A percentile compares a stretch with the other conserved stretches of the same genome.
phyloP scores from a whole-genome alignment of 2,329 filamentous ascomycete genomes.

The Aspergillus sp. region DNA sequence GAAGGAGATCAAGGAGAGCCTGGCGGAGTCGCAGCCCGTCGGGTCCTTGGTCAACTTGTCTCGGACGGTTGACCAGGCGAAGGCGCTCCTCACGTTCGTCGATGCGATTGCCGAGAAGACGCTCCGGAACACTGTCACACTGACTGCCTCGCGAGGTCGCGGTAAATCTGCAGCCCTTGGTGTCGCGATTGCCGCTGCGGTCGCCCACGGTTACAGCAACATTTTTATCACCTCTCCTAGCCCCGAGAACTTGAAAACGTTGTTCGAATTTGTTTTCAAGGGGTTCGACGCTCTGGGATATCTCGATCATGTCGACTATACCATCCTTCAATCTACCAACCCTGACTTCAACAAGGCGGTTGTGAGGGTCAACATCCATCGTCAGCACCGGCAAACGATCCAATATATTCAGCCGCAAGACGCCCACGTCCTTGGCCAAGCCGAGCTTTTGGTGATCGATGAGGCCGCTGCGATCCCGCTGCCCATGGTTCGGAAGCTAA shows the following conservation, averaged over 20 bases:
- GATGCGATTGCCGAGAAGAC: slow-evolving; percentile 96
- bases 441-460: slow-evolving; percentile 90
- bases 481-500: slow-evolving; percentile 81
- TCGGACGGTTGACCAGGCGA: slow-evolving; percentile 88
- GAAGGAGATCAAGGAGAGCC: slow-evolving; percentile 73
- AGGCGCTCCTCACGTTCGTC: slow-evolving; percentile 91
- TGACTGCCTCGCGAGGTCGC: slow-evolving; percentile 88
- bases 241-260: slow-evolving; percentile 94
- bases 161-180: slow-evolving; percentile 96
- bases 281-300: slow-evolving; percentile 93
- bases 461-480: slow-evolving; percentile 94
- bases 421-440: slow-evolving; percentile 86
- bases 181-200: slow-evolving; percentile 83
- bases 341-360: slow-evolving; percentile 99
- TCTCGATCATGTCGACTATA: slow-evolving; percentile 91
- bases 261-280: slow-evolving; percentile 98
- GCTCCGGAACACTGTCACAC: slow-evolving; percentile 78
- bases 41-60: slow-evolving; percentile 76
- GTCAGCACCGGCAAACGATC: slow-evolving; percentile 92
- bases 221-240: slow-evolving; percentile 98
- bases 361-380: slow-evolving; percentile 89
- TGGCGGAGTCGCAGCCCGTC: slow-evolving; percentile 77
- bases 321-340: slow-evolving; percentile 95
- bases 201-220: slow-evolving; percentile 96
- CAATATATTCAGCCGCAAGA: slow-evolving; percentile 98